phyloP scores from a whole-genome alignment of 768 basidiomycete genomes.

The Boletus rubroflammeus region DNA sequence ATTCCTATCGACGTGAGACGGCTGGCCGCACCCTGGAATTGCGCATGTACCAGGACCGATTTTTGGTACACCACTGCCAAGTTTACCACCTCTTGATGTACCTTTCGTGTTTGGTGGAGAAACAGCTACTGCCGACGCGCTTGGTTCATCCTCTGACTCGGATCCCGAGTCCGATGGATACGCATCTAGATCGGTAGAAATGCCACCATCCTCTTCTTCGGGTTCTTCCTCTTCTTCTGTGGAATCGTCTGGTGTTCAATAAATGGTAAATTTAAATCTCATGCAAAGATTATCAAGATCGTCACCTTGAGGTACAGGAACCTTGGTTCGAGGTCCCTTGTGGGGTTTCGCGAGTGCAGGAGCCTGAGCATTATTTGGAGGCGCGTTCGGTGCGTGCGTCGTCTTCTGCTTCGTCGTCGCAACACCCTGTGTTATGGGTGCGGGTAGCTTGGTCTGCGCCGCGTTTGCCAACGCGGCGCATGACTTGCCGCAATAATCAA shows the following conservation, averaged over 20 bases:
- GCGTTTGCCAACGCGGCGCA: constrained; percentile 51
- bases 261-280: constrained; percentile 9
- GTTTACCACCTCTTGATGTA: constrained; percentile 11
- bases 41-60: constrained; percentile 41
- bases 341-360: constrained; percentile 9
- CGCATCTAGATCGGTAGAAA: constrained; percentile 30
- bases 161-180: constrained; percentile 31
- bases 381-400: constrained; percentile 7
- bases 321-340: constrained; percentile 15
- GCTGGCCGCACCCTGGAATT: constrained; percentile 55
- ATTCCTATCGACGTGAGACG: constrained; percentile 51
- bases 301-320: constrained; percentile 20
- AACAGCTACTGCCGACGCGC: constrained; percentile 6
- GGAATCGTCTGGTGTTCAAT: constrained; percentile 20
- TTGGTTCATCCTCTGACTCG: constrained; percentile 23
- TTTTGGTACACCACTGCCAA: constrained; percentile 1
- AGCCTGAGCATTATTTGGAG: constrained; percentile 2
- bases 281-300: constrained; percentile 6
- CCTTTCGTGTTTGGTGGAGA: constrained; percentile 8
- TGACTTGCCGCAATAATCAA: constrained; percentile 62
- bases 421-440: constrained; percentile 10
- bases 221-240: constrained; percentile 25
- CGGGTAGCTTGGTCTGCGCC: constrained; percentile 14
- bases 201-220: constrained; percentile 19
- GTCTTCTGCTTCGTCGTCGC: constrained; percentile 21